phyloP scores from a whole-genome alignment of 2,329 filamentous ascomycete genomes.

The Alternaria gaisen region DNA sequence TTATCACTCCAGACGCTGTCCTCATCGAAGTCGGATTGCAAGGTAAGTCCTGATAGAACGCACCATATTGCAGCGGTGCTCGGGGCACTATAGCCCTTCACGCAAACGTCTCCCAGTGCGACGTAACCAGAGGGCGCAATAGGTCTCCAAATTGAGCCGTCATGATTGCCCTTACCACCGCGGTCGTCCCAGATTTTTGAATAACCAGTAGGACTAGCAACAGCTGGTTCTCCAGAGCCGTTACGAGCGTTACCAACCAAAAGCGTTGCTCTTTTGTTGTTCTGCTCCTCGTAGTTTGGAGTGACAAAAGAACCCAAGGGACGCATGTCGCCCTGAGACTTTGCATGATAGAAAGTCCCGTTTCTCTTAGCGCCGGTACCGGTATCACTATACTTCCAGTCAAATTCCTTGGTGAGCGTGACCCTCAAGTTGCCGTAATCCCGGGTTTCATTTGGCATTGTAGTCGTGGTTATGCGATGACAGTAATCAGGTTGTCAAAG shows the following conservation, averaged over 20 bases:
- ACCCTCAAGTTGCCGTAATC: not conserved
- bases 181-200: not conserved
- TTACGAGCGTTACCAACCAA: not conserved
- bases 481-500: not conserved
- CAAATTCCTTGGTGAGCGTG: not conserved
- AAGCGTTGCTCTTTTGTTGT: not conserved
- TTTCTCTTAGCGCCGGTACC: not conserved
- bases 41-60: not conserved
- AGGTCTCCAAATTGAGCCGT: not conserved
- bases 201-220: not conserved
- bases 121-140: not conserved
- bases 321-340: not conserved
- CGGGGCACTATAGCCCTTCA: no score
- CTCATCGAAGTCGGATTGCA: not conserved
- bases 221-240: not conserved
- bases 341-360: not conserved
- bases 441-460: not conserved
- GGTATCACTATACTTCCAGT: not conserved
- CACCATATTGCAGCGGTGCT: not conserved
- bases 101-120: not conserved
- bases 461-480: not conserved
- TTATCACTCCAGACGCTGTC: not conserved
- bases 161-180: not conserved
- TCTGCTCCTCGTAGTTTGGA: not conserved
- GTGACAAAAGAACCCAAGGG: not conserved